A percentile compares a stretch with the other conserved stretches of the same genome.
These are phyloP conservation scores for Acmispon strigosus DNA, from an alignment of 306 rosid genomes.

Conservation along the genomic window DNA sequence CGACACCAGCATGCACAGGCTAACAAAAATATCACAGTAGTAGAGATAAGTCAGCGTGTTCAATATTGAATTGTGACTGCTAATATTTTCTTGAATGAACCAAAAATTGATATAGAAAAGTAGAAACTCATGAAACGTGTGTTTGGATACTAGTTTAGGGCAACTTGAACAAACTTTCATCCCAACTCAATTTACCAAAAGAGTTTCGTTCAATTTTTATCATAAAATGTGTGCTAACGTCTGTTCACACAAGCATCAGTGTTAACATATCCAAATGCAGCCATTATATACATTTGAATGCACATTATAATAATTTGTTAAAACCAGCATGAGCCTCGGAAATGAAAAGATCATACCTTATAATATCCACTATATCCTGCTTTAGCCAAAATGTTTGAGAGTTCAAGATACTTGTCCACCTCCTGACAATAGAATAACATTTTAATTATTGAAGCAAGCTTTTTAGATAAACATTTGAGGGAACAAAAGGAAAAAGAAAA, in stretches of 20 bases:
- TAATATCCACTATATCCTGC: constrained; percentile 70
- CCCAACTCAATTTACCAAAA: too few species aligned
- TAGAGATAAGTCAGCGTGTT: neutral
- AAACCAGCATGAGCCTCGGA: neutral
- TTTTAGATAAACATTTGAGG: too few species aligned
- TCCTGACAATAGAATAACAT: constrained; percentile 37
- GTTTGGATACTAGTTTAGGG: too few species aligned
- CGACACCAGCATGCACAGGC: neutral
- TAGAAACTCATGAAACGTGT: neutral
- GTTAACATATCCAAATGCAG: too few species aligned
- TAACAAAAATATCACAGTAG: neutral
- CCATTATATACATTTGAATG: too few species aligned
- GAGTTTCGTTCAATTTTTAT: too few species aligned
- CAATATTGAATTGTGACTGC: neutral
- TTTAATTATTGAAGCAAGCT: neutral
- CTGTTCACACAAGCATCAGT: too few species aligned
- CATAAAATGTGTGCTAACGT: too few species aligned
- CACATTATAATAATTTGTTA: too few species aligned
- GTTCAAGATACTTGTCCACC: constrained; percentile 75
- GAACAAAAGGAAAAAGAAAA: too few species aligned
- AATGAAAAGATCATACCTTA: constrained; percentile 41
- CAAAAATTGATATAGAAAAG: neutral
- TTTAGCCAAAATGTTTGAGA: constrained; percentile 48
- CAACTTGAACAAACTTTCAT: too few species aligned
- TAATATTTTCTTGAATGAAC: neutral